phyloP scores from a whole-genome alignment of 2,329 filamentous ascomycete species.

The Colletotrichum brevisporum region DNA sequence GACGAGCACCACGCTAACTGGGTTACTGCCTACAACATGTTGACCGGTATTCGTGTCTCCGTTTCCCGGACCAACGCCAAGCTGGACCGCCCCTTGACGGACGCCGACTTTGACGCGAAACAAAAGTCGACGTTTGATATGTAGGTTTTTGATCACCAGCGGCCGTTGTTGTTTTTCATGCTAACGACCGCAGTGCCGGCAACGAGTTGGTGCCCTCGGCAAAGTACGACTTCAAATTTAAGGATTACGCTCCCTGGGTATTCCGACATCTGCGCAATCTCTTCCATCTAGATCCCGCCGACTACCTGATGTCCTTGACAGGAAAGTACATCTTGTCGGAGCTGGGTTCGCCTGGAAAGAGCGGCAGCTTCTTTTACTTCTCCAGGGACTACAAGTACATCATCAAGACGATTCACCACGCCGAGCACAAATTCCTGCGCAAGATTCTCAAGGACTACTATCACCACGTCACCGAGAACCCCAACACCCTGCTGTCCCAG shows the following conservation, averaged over 20 bases:
- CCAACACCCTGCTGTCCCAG: conserved; percentile 96
- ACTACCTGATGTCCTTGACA: conserved; percentile 97
- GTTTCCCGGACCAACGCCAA: conserved; percentile 98
- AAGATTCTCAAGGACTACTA: conserved; percentile 94
- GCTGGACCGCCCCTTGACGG: conserved; percentile 89
- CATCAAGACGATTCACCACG: conserved; percentile 99
- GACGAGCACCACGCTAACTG: conserved; percentile 98
- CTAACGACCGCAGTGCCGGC: conserved; percentile 77
- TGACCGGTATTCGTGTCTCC: conserved; percentile 97
- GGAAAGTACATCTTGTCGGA: conserved; percentile 99
- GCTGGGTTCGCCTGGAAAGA: conserved; percentile 96
- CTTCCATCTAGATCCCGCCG: conserved; percentile 94
- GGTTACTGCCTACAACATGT: conserved; percentile 99
- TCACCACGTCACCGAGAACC: conserved; percentile 90
- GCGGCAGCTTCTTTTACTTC: conserved; percentile 99
- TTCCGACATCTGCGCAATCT: conserved; percentile 91
- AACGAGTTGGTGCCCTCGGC: conserved; percentile 97
- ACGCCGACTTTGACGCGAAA: conserved; percentile 92
- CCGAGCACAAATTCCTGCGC: conserved; percentile 89
- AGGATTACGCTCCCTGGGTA: conserved; percentile 99
- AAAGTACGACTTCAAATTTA: conserved; percentile 99
- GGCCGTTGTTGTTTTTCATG: conserved; percentile 18
- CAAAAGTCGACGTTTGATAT: conserved; percentile 99
- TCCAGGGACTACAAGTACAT: conserved; percentile 99
- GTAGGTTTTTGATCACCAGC: conserved; percentile 60